Evolutionary conservation across 495 filamentous ascomycete genomes (phyloP).

Genomic region (Aspergillus bertholletiae): DNA sequence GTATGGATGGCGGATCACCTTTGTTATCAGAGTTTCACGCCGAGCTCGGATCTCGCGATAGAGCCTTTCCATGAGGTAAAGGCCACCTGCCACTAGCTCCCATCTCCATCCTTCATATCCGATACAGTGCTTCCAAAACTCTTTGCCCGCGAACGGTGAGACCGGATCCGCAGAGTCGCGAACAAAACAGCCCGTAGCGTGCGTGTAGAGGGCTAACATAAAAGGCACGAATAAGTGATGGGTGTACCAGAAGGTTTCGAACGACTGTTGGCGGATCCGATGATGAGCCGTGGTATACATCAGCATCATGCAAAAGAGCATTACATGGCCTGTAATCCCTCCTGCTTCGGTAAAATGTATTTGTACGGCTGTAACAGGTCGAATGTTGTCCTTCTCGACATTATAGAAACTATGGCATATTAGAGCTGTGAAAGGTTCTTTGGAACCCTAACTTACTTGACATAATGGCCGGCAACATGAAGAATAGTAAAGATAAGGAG

Average conservation of each 20-base stretch:
- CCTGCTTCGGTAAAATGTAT: slow-evolving; percentile 89
- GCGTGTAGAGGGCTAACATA: slow-evolving; percentile 88
- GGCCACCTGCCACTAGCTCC: slow-evolving; percentile 81
- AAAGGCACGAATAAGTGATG: slow-evolving; percentile 98
- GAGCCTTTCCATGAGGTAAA: slow-evolving; percentile 85
- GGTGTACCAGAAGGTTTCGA: slow-evolving; percentile 98
- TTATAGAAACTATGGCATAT: slow-evolving; percentile 76
- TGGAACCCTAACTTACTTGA: slow-evolving; percentile 66
- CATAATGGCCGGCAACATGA: slow-evolving; percentile 81
- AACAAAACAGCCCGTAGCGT: slow-evolving; percentile 95
- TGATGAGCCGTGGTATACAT: slow-evolving; percentile 97
- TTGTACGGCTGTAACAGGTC: slow-evolving; percentile 76
- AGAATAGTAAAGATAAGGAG: slow-evolving; percentile 77
- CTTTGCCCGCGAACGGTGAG: slow-evolving; percentile 76
- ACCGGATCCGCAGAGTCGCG: slow-evolving; percentile 65
- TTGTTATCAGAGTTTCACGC: slow-evolving; percentile 81
- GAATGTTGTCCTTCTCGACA: slow-evolving; percentile 80
- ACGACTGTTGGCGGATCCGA: slow-evolving; percentile 93
- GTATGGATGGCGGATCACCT: slow-evolving; percentile 96
- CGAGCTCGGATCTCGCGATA: slow-evolving; percentile 86
- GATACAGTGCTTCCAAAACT: slow-evolving; percentile 90
- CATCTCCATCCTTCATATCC: slow-evolving; percentile 98
- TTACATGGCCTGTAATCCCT: slow-evolving; percentile 94
- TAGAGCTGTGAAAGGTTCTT: slow-evolving; percentile 15
- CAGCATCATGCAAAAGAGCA: slow-evolving; percentile 97